These are phyloP conservation scores for Asterionellopsis glacialis DNA, from an alignment of 108 stramenopile species.

Conservation along the genomic window DNA sequence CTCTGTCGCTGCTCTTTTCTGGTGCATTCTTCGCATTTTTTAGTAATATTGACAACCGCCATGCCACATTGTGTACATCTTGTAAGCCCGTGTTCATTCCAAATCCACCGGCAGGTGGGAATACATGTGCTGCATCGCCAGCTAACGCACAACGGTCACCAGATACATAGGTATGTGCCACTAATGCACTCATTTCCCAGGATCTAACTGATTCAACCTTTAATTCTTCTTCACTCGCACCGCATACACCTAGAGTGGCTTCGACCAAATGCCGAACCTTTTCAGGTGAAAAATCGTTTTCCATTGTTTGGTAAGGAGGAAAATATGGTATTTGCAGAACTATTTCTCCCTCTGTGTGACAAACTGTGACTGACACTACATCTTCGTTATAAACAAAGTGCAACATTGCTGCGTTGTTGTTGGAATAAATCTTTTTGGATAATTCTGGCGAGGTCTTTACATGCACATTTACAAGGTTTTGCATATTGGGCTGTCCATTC, in stretches of 20 bases:
- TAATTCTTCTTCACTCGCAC: constrained; percentile 20
- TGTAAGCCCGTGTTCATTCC: constrained; percentile 97
- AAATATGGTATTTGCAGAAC: constrained; percentile 94
- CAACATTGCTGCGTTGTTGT: constrained; percentile 80
- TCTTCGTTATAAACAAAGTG: constrained; percentile 85
- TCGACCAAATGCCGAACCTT: constrained; percentile 48
- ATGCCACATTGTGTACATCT: constrained; percentile 88
- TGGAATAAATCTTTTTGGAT: not conserved
- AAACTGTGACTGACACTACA: constrained; percentile 86
- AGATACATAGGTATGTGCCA: constrained; percentile 56
- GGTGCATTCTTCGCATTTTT: not conserved
- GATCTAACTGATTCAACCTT: constrained; percentile 70
- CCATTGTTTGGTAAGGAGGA: constrained; percentile 80
- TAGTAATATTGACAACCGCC: constrained; percentile 63
- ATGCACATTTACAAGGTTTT: constrained; percentile 88
- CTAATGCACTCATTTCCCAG: constrained; percentile 89
- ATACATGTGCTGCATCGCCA: constrained; percentile 94
- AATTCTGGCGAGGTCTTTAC: constrained; percentile 38
- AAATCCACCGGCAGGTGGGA: constrained; percentile 95
- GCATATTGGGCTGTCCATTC: constrained; percentile 48
- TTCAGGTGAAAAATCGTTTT: constrained; percentile 45
- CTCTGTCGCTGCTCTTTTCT: not conserved
- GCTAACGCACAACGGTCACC: constrained; percentile 41
- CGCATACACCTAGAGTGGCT: constrained; percentile 37
- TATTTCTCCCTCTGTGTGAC: constrained; percentile 86